Evolutionary conservation across 169 alveolate genomes (phyloP).

Genomic region (Eimeria brunetti): DNA sequence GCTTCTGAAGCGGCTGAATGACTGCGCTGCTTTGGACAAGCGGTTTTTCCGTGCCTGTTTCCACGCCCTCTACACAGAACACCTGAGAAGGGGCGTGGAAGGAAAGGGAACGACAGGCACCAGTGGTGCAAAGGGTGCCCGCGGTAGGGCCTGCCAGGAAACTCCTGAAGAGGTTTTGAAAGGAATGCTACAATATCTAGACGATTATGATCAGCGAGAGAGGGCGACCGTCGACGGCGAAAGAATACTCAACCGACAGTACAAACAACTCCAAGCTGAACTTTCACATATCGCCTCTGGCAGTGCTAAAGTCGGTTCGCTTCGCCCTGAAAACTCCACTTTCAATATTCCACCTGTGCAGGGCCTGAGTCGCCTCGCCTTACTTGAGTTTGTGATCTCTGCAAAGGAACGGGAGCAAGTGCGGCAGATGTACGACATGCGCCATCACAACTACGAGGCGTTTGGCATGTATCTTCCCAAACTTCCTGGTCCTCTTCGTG

Average conservation of each 20-base stretch:
- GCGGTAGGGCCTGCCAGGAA: background rate
- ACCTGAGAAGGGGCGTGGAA: background rate
- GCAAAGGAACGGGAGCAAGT: slow-evolving; percentile 5
- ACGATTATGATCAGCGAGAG: background rate
- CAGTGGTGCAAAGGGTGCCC: too few relatives aligned
- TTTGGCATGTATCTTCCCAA: background rate
- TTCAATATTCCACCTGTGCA: background rate
- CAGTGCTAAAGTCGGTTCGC: background rate
- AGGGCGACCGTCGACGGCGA: background rate
- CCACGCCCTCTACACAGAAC: slow-evolving; percentile 26
- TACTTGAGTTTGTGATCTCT: background rate
- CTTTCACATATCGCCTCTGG: background rate
- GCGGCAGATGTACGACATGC: background rate
- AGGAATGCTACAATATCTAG: background rate
- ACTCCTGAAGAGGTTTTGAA: background rate
- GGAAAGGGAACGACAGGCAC: background rate
- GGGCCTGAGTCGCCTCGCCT: background rate
- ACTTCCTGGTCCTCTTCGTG: slow-evolving; percentile 2
- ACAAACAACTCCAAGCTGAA: background rate
- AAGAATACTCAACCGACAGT: background rate
- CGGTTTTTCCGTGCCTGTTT: background rate
- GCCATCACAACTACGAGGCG: background rate
- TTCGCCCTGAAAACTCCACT: background rate
- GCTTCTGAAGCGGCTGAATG: background rate
- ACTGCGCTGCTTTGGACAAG: background rate